Conservation (phyloP, 2,329 filamentous ascomycete species). For the Phyllosticta ampelicida region DNA sequence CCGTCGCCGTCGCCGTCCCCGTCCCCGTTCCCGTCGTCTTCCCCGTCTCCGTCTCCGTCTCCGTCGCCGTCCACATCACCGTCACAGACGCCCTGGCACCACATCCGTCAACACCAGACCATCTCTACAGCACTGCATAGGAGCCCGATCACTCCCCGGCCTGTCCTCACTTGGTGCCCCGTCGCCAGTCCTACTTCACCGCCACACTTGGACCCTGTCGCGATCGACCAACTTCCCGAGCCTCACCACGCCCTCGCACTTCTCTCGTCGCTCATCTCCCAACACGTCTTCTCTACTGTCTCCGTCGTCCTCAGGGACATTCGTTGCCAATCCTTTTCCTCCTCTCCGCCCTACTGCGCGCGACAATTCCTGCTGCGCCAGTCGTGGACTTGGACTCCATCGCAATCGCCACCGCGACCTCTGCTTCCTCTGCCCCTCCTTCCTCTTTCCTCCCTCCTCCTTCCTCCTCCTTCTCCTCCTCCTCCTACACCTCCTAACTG, state of each 20-base stretch:
- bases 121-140: background rate
- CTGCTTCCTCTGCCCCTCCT: background rate
- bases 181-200: slow-evolving; percentile 9
- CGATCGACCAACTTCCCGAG: slow-evolving; percentile 10
- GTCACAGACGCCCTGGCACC: background rate
- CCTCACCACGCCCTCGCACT: slow-evolving; percentile 1
- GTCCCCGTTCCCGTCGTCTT: no score
- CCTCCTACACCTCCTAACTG: background rate
- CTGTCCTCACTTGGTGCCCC: background rate
- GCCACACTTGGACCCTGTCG: slow-evolving; percentile 9
- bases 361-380: background rate
- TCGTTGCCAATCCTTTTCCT: background rate
- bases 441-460: background rate
- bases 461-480: background rate
- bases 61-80: no score
- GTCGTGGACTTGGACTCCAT: no score
- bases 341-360: background rate
- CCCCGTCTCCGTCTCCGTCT: no score
- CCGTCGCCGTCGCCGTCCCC: no score
- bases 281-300: background rate
- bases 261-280: background rate
- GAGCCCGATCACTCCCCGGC: background rate
- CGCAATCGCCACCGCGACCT: background rate
- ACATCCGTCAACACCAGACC: background rate
- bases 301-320: no score